These are phyloP conservation scores for Metschnikowia gruessii DNA, from an alignment of 805 yeast species.

Conservation along the genomic window DNA sequence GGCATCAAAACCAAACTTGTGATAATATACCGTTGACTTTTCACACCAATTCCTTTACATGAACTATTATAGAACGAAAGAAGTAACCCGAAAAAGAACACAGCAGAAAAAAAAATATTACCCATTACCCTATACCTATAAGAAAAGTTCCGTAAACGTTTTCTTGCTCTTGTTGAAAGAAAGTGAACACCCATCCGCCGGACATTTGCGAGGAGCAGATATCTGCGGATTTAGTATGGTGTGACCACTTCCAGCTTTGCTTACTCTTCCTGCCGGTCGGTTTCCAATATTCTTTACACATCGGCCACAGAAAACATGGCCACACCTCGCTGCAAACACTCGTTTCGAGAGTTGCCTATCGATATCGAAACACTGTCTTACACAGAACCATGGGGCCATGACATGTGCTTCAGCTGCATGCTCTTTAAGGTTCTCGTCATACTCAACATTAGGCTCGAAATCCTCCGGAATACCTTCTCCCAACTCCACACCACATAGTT, in stretches of 20 bases:
- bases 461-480: constrained; percentile 69
- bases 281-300: constrained; percentile 69
- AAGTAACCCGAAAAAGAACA: too few relatives aligned
- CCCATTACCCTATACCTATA: constrained; percentile 4
- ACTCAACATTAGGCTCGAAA: constrained; percentile 36
- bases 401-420: constrained; percentile 29
- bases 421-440: constrained; percentile 26
- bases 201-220: constrained; percentile 59
- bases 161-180: constrained; percentile 43
- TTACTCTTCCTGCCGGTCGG: constrained; percentile 29
- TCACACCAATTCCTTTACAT: too few relatives aligned
- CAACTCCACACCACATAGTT: constrained; percentile 66
- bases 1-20: too few relatives aligned
- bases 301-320: constrained; percentile 84
- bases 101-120: neutral
- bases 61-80: too few relatives aligned
- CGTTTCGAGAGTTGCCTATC: constrained; percentile 64
- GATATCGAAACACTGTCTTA: constrained; percentile 44
- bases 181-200: constrained; percentile 49
- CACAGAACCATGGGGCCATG: constrained; percentile 68
- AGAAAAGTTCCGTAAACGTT: constrained; percentile 52
- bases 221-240: constrained; percentile 35
- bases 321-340: constrained; percentile 66
- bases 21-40: too few relatives aligned
- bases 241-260: constrained; percentile 15